Base-by-base conservation (phyloP, 768 basidiomycete species). In the Panaeolus cyanescens region DNA sequence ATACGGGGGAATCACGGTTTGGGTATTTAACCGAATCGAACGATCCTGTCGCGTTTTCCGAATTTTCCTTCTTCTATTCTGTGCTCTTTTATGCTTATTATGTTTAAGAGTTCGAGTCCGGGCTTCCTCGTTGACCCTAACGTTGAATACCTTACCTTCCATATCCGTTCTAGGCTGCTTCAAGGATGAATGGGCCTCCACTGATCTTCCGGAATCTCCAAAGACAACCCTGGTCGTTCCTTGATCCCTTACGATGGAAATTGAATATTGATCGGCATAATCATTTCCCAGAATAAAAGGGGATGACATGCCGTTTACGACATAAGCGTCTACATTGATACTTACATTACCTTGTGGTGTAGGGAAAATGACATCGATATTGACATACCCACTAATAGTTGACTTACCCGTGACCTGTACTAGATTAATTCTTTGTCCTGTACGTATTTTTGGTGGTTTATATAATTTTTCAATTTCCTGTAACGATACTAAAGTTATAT, bases 401-500 rank as follows among this genome's bases (percentile, higher is more conserved):
- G 67, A 61, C 1, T 56, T 67, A 0, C 72, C 73, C 0, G 75
- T 77, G 1, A 77, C 70, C 62, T 77, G 75, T 9, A 73, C 62
- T 0, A 77, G 59, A 9, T 70, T 70, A 5, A 77, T 67, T 20
- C 63, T 58, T 39, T 73, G 72, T 0, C 76, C 76, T 0, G 32
- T 64, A 32, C 63, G 64, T 0, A 69, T 15, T 42, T 66, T 67
- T 1, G 71, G 70, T 9, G 42, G 10, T 2, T 55, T 25, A 5
- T 58, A 59, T 1, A 70, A 19, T 8, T 32, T 22, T 5, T 50
- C 22, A 0, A 71, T 33, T 0, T 55, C 37, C 15, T 64, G 53
- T n/a, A 59, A 30, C 8, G 75, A 75, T 2, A 77, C 75, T 2
- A 75, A 58, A 3, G 77, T 76, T 77, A n/a, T n/a, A n/a, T n/a